Evolutionary conservation across 257 asterid genomes (phyloP).

Genomic region (Lycium ferocissimum): DNA sequence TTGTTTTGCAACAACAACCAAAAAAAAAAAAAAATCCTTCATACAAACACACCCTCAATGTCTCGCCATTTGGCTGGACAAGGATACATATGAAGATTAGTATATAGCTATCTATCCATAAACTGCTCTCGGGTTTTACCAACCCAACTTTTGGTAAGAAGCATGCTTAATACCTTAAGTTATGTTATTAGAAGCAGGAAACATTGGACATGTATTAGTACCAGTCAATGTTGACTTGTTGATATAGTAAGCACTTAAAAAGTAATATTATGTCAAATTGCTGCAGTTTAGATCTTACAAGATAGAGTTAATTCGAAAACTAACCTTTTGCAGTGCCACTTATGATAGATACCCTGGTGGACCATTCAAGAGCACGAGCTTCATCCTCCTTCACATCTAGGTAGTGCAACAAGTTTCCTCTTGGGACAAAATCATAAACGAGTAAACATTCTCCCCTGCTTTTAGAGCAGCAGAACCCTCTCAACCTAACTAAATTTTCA

Average conservation of each 20-base stretch:
- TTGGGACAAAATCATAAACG: conserved; percentile 74
- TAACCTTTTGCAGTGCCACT: conserved; percentile 84
- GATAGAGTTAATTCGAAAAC: conserved; percentile 3
- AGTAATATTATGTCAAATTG: neutral
- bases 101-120: neutral
- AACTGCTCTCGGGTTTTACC: neutral
- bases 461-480: conserved; percentile 91
- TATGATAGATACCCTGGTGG: conserved; percentile 72
- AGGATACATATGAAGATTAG: neutral
- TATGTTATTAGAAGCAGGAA: too few species aligned
- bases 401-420: conserved; percentile 67
- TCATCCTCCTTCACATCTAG: conserved; percentile 70
- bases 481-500: conserved; percentile 69
- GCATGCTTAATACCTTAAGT: neutral
- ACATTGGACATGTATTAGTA: neutral
- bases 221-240: neutral
- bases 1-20: too few species aligned
- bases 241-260: neutral
- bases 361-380: conserved; percentile 72
- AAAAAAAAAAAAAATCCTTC: too few species aligned
- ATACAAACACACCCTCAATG: neutral
- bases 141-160: neutral
- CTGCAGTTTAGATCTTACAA: neutral
- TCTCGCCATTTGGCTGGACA: neutral
- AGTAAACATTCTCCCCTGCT: conserved; percentile 88